These are phyloP conservation scores for Echites panduratus DNA, from an alignment of 257 asterid genomes.

Conservation along the genomic window DNA sequence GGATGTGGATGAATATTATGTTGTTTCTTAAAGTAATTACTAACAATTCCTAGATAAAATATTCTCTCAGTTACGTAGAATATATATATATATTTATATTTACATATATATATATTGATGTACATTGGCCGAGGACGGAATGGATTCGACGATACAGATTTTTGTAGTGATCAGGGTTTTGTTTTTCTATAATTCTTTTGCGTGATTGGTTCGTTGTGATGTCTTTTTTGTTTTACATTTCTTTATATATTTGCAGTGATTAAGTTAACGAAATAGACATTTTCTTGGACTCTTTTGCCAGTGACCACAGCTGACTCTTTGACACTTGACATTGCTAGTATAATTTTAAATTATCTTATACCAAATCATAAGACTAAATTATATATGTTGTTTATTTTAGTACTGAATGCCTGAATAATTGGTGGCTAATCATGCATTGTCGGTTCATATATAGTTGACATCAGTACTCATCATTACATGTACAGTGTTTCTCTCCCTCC, in stretches of 20 bases:
- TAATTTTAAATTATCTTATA: not conserved
- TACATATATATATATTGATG: not conserved
- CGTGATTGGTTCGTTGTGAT: not conserved
- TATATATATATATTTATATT: too few relatives aligned
- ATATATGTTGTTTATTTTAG: not conserved
- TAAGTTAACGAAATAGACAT: not conserved
- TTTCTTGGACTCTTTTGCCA: not conserved
- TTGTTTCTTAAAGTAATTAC: too few relatives aligned
- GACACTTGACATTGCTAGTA: not conserved
- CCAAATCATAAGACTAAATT: not conserved
- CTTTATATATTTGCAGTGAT: not conserved
- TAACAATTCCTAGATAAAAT: too few relatives aligned
- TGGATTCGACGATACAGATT: not conserved
- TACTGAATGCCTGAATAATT: not conserved
- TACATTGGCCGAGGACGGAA: not conserved
- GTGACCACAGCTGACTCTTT: not conserved
- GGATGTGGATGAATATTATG: too few relatives aligned
- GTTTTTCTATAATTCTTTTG: not conserved
- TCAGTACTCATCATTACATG: not conserved
- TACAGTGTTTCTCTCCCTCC: slow-evolving; percentile 26
- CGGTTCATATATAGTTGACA: not conserved
- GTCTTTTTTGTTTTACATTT: not conserved
- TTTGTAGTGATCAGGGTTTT: not conserved
- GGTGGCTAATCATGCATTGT: not conserved
- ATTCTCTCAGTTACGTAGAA: too few relatives aligned